phyloP scores from a whole-genome alignment of 1,284 basidiomycete species.

The Chalciporus sp. region DNA sequence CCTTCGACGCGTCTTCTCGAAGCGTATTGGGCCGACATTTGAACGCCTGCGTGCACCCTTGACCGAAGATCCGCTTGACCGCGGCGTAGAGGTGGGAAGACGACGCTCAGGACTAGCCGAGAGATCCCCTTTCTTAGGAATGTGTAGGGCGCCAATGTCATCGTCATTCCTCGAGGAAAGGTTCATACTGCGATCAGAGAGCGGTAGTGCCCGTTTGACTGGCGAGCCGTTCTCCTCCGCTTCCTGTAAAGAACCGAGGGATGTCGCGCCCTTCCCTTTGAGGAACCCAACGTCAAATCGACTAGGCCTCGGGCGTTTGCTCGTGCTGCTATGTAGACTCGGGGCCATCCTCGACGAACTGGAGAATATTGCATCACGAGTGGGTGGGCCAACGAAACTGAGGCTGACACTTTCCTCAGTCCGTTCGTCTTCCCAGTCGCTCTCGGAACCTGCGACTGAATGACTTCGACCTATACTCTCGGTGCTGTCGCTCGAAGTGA shows the following conservation, averaged over 20 bases:
- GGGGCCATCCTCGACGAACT: conserved; percentile 22
- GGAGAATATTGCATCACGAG: conserved; percentile 27
- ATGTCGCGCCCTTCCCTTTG: conserved; percentile 53
- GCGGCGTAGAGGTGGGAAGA: conserved; percentile 48
- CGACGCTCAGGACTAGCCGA: conserved; percentile 51
- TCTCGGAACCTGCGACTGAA: conserved; percentile 66
- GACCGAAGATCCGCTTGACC: conserved; percentile 37
- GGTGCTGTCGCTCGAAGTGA: conserved; percentile 33
- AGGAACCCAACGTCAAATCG: conserved; percentile 71
- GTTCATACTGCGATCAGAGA: conserved; percentile 68
- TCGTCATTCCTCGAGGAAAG: conserved; percentile 27
- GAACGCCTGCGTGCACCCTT: conserved; percentile 62
- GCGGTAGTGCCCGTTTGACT: conserved; percentile 40
- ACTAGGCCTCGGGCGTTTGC: conserved; percentile 57
- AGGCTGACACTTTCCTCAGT: conserved; percentile 71
- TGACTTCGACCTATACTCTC: conserved; percentile 32
- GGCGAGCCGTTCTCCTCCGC: conserved; percentile 61
- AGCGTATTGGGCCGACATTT: conserved; percentile 69
- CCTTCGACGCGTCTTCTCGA: conserved; percentile 68
- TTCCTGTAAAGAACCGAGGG: conserved; percentile 68
- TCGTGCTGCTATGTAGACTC: conserved; percentile 16
- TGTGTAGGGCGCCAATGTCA: conserved; percentile 20
- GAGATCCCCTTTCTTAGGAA: conserved; percentile 41
- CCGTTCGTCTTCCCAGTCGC: conserved; percentile 87
- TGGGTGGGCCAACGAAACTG: conserved; percentile 46